Percentiles rank a stretch among this genome's conserved stretches.
Evolutionary conservation across 2,329 filamentous ascomycete species (phyloP).

Genomic region (Diaporthe citriasiana): DNA sequence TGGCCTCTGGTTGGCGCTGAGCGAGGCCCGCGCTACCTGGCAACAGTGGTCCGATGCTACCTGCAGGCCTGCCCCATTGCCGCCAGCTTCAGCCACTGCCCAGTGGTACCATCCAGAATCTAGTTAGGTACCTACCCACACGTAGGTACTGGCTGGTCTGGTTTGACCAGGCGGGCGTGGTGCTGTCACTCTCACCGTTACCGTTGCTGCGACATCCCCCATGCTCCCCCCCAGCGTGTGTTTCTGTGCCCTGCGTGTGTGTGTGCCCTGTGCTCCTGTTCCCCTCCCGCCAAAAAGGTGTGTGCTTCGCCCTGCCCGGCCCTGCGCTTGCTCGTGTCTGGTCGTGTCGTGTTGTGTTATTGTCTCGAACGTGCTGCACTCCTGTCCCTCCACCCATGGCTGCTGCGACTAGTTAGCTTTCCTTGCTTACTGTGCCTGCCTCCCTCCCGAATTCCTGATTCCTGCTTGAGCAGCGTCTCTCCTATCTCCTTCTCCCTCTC

Average conservation of each 20-base stretch:
- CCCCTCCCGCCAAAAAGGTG: background rate
- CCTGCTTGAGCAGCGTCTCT: conserved; percentile 5
- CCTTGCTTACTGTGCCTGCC: conserved; percentile 21
- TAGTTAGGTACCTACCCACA: background rate
- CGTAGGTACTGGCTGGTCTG: background rate
- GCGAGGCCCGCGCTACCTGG: conserved; percentile 27
- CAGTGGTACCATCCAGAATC: conserved; percentile 21
- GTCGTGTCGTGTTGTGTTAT: conserved; percentile 21
- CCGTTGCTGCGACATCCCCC: conserved; percentile 1
- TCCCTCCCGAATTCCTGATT: conserved; percentile 15
- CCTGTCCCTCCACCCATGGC: background rate
- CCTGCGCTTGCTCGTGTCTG: conserved; percentile 12
- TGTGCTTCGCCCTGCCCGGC: conserved; percentile 21
- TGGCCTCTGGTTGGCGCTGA: conserved; percentile 29
- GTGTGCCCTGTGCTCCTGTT: background rate
- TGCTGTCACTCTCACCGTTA: conserved; percentile 9
- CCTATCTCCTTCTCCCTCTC: conserved; percentile 31
- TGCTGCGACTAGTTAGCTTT: conserved; percentile 2
- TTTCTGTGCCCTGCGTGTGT: conserved; percentile 20
- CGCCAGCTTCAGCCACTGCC: conserved; percentile 24
- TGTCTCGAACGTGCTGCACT: conserved; percentile 9
- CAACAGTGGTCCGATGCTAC: conserved; percentile 32
- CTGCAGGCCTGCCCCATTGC: conserved; percentile 17
- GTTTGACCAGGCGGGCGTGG: background rate
- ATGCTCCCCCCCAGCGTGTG: background rate